Base-by-base conservation (phyloP, 2,329 filamentous ascomycete genomes). In the Helotiales sp. region DNA sequence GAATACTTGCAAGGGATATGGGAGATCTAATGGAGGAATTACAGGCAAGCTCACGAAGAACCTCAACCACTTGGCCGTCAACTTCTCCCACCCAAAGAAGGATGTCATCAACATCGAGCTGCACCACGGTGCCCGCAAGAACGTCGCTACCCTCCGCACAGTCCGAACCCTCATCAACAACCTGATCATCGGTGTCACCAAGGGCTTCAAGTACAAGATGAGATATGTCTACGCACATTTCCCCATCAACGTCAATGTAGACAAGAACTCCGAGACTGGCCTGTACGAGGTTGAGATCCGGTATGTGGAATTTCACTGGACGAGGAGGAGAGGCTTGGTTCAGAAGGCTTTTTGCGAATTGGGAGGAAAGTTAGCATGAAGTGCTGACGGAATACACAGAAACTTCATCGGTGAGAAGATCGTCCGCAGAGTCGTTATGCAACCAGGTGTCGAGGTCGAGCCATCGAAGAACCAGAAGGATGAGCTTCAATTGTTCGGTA, bases 191-290 rank as follows among this genome's bases (percentile, higher is more conserved):
- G 96, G 96, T 84, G 96, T 99, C 76, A 99, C 96, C 83, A 97
- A 95, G 88, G 96, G 96, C 77, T 99, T 91, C 93, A 96, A 96
- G 88, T 99, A 99, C 92, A 99, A 99, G 93, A 98, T 99, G 95
- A 93, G 96, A 80, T 99, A 99, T 87, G 96, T 99, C 85, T 99
- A 99, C 84, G 96, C 96, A 82, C 96, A 99, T 91, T 99, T 99
- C 82, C 96, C 96, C 85, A 99, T 99, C 93, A 99, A 99, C 89
- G 95, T 99, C 87, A 98, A 97, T 89, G 84, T 99, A 77, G 93
- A 97, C 79, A 94, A 97, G 91, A 95, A 95, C 89, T 82, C 83
- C 80, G 96, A 98, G 86, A 96, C 93, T 73, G 94, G 90, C 77
- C 84, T 90, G 78, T 91, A 80, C 81, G 92, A 97, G 85, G 92